phyloP scores from a whole-genome alignment of 805 yeast species.

The Sugiyamaella smithiae region DNA sequence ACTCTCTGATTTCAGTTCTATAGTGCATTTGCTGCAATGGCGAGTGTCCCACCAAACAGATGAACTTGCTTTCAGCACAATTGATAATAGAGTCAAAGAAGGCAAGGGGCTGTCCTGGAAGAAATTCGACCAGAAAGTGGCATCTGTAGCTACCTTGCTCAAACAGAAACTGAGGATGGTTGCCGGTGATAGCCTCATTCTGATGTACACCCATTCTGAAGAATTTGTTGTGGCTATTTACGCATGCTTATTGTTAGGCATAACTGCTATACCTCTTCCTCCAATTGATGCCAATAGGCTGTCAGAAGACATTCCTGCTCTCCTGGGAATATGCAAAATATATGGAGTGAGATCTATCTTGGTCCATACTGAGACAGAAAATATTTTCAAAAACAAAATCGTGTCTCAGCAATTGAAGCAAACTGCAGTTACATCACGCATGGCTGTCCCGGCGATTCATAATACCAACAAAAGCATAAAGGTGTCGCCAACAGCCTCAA shows the following conservation, averaged over 20 bases:
- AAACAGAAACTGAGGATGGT: slow-evolving; percentile 60
- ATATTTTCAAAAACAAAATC: slow-evolving; percentile 63
- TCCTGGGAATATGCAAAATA: slow-evolving; percentile 63
- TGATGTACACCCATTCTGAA: slow-evolving; percentile 84
- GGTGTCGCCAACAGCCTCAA: slow-evolving; percentile 29
- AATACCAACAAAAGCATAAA: slow-evolving; percentile 60
- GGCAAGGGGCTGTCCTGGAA: slow-evolving; percentile 69
- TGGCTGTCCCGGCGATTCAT: slow-evolving; percentile 50
- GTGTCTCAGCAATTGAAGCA: slow-evolving; percentile 58
- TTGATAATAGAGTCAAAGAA: slow-evolving; percentile 44
- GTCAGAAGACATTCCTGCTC: slow-evolving; percentile 69
- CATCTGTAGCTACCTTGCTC: slow-evolving; percentile 70
- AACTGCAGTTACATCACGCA: slow-evolving; percentile 31
- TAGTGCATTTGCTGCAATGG: slow-evolving; percentile 74
- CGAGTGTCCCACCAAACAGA: slow-evolving; percentile 74
- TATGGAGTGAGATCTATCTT: slow-evolving; percentile 70
- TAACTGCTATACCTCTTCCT: slow-evolving; percentile 71
- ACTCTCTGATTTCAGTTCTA: slow-evolving; percentile 65
- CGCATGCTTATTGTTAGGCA: slow-evolving; percentile 83
- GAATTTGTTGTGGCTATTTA: slow-evolving; percentile 79
- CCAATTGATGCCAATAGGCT: slow-evolving; percentile 66
- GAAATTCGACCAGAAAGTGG: slow-evolving; percentile 71
- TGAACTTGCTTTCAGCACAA: slow-evolving; percentile 62
- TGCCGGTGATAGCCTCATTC: slow-evolving; percentile 69
- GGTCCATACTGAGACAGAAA: slow-evolving; percentile 74